Evolutionary conservation across 2,329 filamentous ascomycete species (phyloP), one percentile per base, ranked within the genome.

Genomic region (Ophiostoma sp.): DNA sequence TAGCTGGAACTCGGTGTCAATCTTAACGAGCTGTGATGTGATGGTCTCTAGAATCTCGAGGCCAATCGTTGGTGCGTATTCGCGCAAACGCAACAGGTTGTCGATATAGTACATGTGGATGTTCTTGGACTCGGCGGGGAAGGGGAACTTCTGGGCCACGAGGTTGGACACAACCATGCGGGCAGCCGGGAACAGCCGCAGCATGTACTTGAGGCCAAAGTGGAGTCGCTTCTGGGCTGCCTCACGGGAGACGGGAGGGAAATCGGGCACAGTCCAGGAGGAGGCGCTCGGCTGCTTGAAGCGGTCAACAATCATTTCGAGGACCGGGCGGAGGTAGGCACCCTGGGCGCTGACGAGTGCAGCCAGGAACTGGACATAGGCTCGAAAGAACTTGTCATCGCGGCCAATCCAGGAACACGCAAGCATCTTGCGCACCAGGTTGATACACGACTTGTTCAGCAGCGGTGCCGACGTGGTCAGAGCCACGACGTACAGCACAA

Each of bases 1-100:
- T 69, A 95, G 89, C 82, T 98, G 95, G 81, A 98, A 96, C 80
- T 98, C 93, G 0, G 97, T 94, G 80, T 99, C 96, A 74, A 98
- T 93, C 82, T 96, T 96, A 78, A 98, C 93, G 8, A 98, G 87
- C 75, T 93, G 91, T 77, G 95, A 92, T 57, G 94, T 92, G 66
- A 98, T 92, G 15, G 97, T 84, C 72, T 94, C 91, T 76, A 97
- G 87, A 31, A 98, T 90, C 75, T 97, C 93, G 8, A 92, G 89
- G 75, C 91, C 91, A 48, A 98, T 84, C 74, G 93, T 91, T 0
- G 93, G 91, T 1, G 92, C 89, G 79, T 97, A 97, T 68, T 90
- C 87, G 71, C 92, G 90, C 45, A 98, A 85, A 74, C 87, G 89
- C 33, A 98, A 84, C 11, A 98, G 84, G 79, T 98, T 97, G 78